phyloP scores from a whole-genome alignment of 2,329 filamentous ascomycete species.

The Claviceps monticola region DNA sequence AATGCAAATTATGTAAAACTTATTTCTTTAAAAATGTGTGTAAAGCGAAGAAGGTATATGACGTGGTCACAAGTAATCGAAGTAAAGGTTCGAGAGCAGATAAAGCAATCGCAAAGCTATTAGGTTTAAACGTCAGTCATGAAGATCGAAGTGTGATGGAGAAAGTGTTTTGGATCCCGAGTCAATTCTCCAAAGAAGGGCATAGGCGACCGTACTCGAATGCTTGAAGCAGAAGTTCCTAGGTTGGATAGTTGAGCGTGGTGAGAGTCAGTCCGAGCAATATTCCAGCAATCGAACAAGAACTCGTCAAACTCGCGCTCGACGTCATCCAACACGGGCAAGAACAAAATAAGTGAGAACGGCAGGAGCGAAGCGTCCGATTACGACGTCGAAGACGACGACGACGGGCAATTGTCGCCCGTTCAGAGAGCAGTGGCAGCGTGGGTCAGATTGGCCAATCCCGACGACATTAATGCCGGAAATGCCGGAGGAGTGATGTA shows the following conservation, averaged over 20 bases:
- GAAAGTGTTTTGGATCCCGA: neutral
- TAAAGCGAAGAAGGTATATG: neutral
- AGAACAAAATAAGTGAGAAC: neutral
- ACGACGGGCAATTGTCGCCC: neutral
- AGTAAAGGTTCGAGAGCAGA: neutral
- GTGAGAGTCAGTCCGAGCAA: conserved; percentile 17
- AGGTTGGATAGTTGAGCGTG: neutral
- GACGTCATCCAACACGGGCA: neutral
- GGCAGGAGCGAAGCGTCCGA: conserved; percentile 4
- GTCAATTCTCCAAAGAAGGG: neutral
- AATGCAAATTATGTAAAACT: neutral
- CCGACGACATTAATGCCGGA: neutral
- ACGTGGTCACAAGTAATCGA: neutral
- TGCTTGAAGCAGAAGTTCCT: neutral
- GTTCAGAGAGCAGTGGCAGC: neutral
- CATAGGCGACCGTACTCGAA: neutral
- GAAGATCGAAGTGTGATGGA: neutral
- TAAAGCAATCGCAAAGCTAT: neutral
- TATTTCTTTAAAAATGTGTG: conserved; percentile 1
- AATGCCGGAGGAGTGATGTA: neutral
- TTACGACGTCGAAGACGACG: neutral
- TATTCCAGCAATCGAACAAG: conserved; percentile 26
- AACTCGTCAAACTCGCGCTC: neutral
- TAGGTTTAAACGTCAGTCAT: neutral
- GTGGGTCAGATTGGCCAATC: neutral